These are phyloP conservation scores for Entophlyctis luteolus DNA, from an alignment of 192 early-diverging fungal species.

Conservation along the genomic window DNA sequence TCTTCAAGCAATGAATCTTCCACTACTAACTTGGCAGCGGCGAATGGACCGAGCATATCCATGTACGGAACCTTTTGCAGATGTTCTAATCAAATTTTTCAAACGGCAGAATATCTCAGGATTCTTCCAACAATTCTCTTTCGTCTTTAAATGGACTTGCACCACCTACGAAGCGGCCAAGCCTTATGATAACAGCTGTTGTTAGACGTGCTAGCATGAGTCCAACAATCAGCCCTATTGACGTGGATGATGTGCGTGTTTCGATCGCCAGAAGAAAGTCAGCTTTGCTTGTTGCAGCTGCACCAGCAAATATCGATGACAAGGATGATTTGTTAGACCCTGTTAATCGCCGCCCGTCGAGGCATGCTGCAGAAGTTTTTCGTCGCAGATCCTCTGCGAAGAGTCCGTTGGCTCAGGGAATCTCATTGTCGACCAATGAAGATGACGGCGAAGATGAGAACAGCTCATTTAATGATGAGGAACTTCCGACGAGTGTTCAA, in stretches of 20 bases:
- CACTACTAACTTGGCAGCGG: no score
- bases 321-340: constrained; percentile 11
- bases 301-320: background rate
- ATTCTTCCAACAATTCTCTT: no score
- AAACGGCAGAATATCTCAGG: no score
- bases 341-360: background rate
- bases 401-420: constrained; percentile 5
- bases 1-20: no score
- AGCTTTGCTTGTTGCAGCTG: no score
- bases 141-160: no score
- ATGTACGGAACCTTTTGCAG: no score
- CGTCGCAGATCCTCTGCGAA: background rate
- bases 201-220: constrained; percentile 8
- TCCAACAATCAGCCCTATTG: background rate
- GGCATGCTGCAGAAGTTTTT: background rate
- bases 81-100: no score
- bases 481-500: background rate
- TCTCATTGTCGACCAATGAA: background rate
- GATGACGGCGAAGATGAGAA: background rate
- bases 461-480: background rate
- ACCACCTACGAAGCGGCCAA: background rate
- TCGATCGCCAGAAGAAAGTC: no score
- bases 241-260: no score
- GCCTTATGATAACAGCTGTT: constrained; percentile 6
- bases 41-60: no score